phyloP scores from a whole-genome alignment of 2,329 filamentous ascomycete genomes.

The Hymenoscyphus fructigenus region DNA sequence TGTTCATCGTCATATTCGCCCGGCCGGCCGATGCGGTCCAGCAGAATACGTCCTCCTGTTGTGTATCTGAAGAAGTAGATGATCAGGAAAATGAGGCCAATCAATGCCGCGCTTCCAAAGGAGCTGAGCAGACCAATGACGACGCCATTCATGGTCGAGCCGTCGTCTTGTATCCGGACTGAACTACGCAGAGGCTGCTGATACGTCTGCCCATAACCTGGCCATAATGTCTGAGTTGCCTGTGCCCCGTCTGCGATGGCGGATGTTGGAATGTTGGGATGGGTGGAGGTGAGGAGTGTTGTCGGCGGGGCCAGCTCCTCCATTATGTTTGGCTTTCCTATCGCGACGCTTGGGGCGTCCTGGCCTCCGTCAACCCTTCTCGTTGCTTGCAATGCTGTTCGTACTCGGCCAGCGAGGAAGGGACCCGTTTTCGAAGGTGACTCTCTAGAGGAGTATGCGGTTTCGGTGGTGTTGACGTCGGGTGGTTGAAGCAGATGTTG shows the following conservation, averaged over 20 bases:
- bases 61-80: constrained; percentile 96
- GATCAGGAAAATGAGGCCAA: constrained; percentile 74
- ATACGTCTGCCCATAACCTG: neutral
- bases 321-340: constrained; percentile 16
- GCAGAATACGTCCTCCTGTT: constrained; percentile 79
- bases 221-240: neutral
- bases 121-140: constrained; percentile 94
- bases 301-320: constrained; percentile 23
- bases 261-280: constrained; percentile 16
- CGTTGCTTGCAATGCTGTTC: constrained; percentile 13
- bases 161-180: constrained; percentile 4
- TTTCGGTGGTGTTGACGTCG: constrained; percentile 10
- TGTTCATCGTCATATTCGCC: constrained; percentile 99
- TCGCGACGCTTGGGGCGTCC: constrained; percentile 13
- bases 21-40: constrained; percentile 89
- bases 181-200: neutral
- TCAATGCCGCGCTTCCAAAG: constrained; percentile 85
- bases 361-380: neutral
- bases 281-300: constrained; percentile 25
- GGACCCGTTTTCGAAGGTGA: constrained; percentile 9
- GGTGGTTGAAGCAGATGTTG: neutral
- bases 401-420: constrained; percentile 30
- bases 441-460: neutral
- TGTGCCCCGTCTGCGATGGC: constrained; percentile 7
- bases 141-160: constrained; percentile 66